Conservation (phyloP, 768 basidiomycete species). For the Gloeostereum incarnatum region DNA sequence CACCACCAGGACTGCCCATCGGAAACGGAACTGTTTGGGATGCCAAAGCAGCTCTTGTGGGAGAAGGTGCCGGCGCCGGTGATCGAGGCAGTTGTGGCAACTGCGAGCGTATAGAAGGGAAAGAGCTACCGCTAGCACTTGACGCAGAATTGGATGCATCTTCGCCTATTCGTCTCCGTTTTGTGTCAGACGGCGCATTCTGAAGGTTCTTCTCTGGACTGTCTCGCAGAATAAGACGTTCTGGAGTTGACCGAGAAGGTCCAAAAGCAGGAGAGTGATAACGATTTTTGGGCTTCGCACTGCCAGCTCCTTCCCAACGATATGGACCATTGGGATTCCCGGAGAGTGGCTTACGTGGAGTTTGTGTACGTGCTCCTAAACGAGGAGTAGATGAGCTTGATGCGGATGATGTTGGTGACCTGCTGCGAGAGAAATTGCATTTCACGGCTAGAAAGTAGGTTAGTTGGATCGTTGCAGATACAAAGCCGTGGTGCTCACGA, state of each 20-base stretch:
- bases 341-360: conserved; percentile 44
- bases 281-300: conserved; percentile 59
- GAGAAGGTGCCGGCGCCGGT: conserved; percentile 24
- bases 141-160: conserved; percentile 23
- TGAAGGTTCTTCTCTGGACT: conserved; percentile 16
- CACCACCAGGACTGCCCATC: conserved; percentile 12
- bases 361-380: conserved; percentile 16
- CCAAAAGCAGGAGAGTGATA: conserved; percentile 70
- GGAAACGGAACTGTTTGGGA: conserved; percentile 22
- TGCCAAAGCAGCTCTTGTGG: conserved; percentile 17
- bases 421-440: conserved; percentile 23
- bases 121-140: conserved; percentile 17
- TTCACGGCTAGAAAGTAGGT: conserved; percentile 28
- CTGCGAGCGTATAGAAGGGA: no score
- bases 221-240: conserved; percentile 27
- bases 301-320: conserved; percentile 70
- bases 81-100: no score
- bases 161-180: conserved; percentile 52
- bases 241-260: conserved; percentile 34
- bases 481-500: no score
- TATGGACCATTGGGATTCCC: conserved; percentile 72
- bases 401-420: conserved; percentile 12
- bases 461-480: no score
- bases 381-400: conserved; percentile 9
- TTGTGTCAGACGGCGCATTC: conserved; percentile 36